Base-by-base conservation (phyloP, 129 eudicot genomes). In the Glebionis coronaria region DNA sequence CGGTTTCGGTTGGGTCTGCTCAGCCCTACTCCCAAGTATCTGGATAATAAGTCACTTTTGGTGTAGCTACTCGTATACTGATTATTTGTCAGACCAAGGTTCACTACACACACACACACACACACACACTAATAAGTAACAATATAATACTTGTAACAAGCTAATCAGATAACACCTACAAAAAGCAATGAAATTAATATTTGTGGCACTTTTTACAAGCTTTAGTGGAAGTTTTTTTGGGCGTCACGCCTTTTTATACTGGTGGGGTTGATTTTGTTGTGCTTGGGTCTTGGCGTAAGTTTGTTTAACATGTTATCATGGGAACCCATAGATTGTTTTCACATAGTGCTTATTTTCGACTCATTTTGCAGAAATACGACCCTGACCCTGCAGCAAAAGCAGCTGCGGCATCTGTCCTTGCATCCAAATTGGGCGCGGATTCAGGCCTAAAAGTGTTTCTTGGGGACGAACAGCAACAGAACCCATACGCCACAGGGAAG, bases 321-420 rank as follows among this genome's bases (percentile, higher is more conserved):
- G 58, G 12, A 18, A 53, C 9, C 20, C 19, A 16, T 53, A 18
- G 10, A n/a, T 53, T 15, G 16, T 42, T 58, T 23, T 13, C 42
- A 9, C 28, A 21, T 25, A 19, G 18, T 44, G 45, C 55, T 80
- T 4, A 12, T 65, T 29, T 67, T 10, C 38, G 31, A 58, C 62
- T 45, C 23, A 28, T 70, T 63, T 42, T 81, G 73, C 90, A 93
- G 98, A 90, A 90, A 84, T 93, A 93, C 57, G 98, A 93, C 77
- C 82, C 97, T 31, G 98, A 93, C 38, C 98, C 98, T 38, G 92
- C 96, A 28, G 95, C 97, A 42, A 86, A 93, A 78, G 97, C 97
- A 75, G 97, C 97, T 56, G 98, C 98, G 64, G 97, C 98, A 12
- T 73, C 85, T 31, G 86, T 88, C 60, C 89, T 93, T 57, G 98